Evolutionary conservation across 768 basidiomycete genomes (phyloP).

Genomic region (Mycena kentingensis): DNA sequence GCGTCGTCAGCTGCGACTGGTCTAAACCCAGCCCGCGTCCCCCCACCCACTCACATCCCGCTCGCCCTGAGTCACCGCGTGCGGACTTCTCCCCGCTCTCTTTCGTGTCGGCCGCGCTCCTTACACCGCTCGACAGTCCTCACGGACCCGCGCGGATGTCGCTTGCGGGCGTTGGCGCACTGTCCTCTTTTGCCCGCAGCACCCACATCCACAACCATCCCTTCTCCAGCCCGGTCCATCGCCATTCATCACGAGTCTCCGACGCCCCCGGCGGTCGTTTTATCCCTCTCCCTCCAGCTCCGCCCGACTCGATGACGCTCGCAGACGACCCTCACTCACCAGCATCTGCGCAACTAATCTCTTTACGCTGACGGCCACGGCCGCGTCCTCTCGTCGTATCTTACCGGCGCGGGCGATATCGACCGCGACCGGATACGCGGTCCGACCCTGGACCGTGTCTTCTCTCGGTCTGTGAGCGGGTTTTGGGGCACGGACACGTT

Average conservation of each 20-base stretch:
- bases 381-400: too few relatives aligned
- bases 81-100: constrained; percentile 54
- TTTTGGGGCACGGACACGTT: neutral
- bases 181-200: neutral
- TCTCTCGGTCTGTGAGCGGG: neutral
- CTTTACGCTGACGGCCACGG: neutral
- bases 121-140: constrained; percentile 53
- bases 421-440: neutral
- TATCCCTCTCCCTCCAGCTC: neutral
- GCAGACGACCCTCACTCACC: neutral
- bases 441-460: neutral
- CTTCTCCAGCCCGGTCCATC: neutral
- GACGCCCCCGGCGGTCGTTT: neutral
- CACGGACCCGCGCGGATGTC: constrained; percentile 39
- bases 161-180: neutral
- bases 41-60: constrained; percentile 25
- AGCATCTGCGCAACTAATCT: neutral
- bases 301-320: too few relatives aligned
- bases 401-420: too few relatives aligned
- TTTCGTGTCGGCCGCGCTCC: constrained; percentile 45
- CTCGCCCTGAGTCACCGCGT: constrained; percentile 41
- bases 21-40: neutral
- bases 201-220: neutral
- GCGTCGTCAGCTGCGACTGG: constrained; percentile 1
- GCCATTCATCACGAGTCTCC: neutral